Conservation (phyloP, 2,329 filamentous ascomycete species). For the Sordariomycetes sp. region DNA sequence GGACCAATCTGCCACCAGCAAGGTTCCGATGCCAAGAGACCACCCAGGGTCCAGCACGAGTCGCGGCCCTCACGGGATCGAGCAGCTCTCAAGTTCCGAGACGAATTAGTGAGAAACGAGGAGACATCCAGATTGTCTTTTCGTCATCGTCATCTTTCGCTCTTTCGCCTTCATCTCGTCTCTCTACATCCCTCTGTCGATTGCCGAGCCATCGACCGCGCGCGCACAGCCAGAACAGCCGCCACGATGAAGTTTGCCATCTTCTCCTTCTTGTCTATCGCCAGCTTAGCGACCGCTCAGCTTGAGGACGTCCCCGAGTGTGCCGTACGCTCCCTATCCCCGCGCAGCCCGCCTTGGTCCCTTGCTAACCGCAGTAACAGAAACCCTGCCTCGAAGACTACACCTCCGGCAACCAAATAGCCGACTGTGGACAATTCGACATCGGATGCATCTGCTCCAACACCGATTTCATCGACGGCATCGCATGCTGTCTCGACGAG, state of each 20-base stretch:
- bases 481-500: conserved; percentile 30
- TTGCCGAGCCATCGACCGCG: too few relatives aligned
- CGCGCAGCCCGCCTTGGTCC: neutral
- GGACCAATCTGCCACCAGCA: too few relatives aligned
- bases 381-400: conserved; percentile 20
- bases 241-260: conserved; percentile 25
- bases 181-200: too few relatives aligned
- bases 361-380: conserved; percentile 3
- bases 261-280: conserved; percentile 17
- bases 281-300: conserved; percentile 24
- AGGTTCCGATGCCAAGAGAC: too few relatives aligned
- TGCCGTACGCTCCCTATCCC: conserved; percentile 22
- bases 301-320: conserved; percentile 22
- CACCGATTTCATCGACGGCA: conserved; percentile 25
- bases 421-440: conserved; percentile 27
- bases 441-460: conserved; percentile 32
- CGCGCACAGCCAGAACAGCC: neutral
- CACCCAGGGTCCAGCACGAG: too few relatives aligned
- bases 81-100: too few relatives aligned
- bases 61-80: too few relatives aligned
- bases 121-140: too few relatives aligned
- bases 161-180: too few relatives aligned
- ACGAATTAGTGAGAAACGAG: too few relatives aligned
- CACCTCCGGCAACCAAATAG: conserved; percentile 22
- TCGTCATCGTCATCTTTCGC: too few relatives aligned